A percentile compares a stretch with the other conserved stretches of the same genome.
These are phyloP conservation scores for Aspergillus sp. DNA, from an alignment of 2,329 filamentous ascomycete species.

Conservation along the genomic window DNA sequence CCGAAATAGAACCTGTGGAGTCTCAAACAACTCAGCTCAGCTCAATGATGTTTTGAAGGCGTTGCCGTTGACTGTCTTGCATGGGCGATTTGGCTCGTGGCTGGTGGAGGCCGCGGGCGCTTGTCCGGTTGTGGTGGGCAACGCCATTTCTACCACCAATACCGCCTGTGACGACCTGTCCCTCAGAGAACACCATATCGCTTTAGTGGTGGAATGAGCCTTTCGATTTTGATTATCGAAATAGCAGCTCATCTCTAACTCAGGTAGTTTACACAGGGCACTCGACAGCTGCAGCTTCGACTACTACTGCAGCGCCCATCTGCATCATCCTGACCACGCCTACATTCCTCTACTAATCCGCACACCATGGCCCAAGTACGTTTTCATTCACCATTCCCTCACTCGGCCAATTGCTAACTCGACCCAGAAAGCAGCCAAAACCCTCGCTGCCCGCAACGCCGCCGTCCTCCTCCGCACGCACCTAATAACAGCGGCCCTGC, in stretches of 20 bases:
- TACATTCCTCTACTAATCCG: not conserved
- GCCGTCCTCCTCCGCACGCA: constrained; percentile 80
- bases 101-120: constrained; percentile 29
- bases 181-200: not conserved
- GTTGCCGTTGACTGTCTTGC: not conserved
- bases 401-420: not conserved
- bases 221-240: not conserved
- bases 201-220: not conserved
- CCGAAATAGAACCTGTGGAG: constrained; percentile 8
- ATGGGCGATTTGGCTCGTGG: constrained; percentile 23
- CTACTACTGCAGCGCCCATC: not conserved
- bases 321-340: constrained; percentile 2
- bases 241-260: not conserved
- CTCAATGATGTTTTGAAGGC: constrained; percentile 30
- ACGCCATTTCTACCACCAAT: constrained; percentile 25
- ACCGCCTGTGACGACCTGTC: not conserved
- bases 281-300: not conserved
- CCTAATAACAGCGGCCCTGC: constrained; percentile 71
- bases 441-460: constrained; percentile 77
- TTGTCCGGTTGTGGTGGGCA: constrained; percentile 38
- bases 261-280: not conserved
- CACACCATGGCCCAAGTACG: constrained; percentile 28
- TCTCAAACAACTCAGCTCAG: not conserved
- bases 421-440: constrained; percentile 56
- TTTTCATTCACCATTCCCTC: not conserved